phyloP scores from a whole-genome alignment of 108 stramenopile genomes.

The Cylindrotheca fusiformis region DNA sequence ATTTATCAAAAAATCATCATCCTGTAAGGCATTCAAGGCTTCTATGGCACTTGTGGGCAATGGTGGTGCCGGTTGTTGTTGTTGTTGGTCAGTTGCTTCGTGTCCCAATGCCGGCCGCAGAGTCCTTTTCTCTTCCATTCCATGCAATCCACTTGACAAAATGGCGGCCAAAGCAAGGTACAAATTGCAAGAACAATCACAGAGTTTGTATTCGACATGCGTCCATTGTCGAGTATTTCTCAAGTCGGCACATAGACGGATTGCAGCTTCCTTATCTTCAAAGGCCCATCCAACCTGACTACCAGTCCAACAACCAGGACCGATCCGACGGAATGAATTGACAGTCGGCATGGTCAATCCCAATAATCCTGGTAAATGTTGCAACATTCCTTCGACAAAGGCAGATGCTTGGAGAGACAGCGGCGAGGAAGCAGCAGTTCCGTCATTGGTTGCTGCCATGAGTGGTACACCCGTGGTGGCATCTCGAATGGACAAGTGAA shows the following conservation, averaged over 20 bases:
- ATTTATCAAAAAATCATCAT: too few relatives aligned
- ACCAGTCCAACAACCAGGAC: constrained; percentile 85
- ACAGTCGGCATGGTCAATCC: constrained; percentile 66
- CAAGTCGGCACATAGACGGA: constrained; percentile 64
- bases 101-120: too few relatives aligned
- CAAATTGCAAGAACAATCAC: constrained; percentile 66
- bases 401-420: constrained; percentile 19
- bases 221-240: constrained; percentile 38
- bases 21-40: too few relatives aligned
- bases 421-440: too few relatives aligned
- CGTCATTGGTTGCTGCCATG: not conserved
- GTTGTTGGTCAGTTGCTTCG: too few relatives aligned
- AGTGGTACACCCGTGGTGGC: constrained; percentile 10
- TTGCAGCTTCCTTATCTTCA: constrained; percentile 75
- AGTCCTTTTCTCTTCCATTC: constrained; percentile 32
- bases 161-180: constrained; percentile 68
- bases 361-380: constrained; percentile 61
- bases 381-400: constrained; percentile 78
- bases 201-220: constrained; percentile 74
- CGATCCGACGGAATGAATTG: constrained; percentile 75
- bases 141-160: constrained; percentile 63
- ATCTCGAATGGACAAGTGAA: constrained; percentile 67
- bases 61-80: too few relatives aligned
- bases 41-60: too few relatives aligned
- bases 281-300: constrained; percentile 57